Percentiles rank a stretch among this genome's conserved stretches.
Conservation (phyloP, 2,329 filamentous ascomycete genomes). For the Cylindrodendrum hubeiense region DNA sequence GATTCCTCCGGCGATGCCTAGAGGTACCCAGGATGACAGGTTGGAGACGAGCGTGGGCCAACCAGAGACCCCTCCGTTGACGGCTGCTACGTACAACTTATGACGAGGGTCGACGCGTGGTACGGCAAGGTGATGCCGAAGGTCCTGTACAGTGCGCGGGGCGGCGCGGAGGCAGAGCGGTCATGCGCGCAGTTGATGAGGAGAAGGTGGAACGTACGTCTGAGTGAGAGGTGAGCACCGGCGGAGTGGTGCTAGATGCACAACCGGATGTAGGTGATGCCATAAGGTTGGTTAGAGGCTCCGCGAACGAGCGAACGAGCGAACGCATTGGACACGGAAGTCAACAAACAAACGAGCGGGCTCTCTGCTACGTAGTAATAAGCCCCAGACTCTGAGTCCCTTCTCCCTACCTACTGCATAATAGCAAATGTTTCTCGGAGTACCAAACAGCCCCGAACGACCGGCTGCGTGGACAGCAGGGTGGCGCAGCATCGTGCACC, state of each 20-base stretch:
- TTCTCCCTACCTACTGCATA: background rate
- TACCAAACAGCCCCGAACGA: constrained; percentile 14
- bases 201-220: background rate
- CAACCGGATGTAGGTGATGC: constrained; percentile 6
- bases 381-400: too few relatives aligned
- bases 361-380: background rate
- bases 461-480: background rate
- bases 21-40: constrained; percentile 4
- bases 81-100: constrained; percentile 1
- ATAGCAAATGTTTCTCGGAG: background rate
- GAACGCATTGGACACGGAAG: background rate
- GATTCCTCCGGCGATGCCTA: constrained; percentile 3
- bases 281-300: background rate
- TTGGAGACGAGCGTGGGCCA: constrained; percentile 20
- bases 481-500: constrained; percentile 25
- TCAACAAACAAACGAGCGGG: background rate
- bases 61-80: constrained; percentile 14
- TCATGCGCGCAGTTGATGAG: background rate
- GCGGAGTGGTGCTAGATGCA: background rate
- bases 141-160: constrained; percentile 8
- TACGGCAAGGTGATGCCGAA: constrained; percentile 14
- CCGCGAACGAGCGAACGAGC: background rate
- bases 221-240: background rate
- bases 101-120: constrained; percentile 22
- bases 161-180: background rate